Conservation (phyloP, 2,329 filamentous ascomycete genomes). For the Botryosphaeria agaves region DNA sequence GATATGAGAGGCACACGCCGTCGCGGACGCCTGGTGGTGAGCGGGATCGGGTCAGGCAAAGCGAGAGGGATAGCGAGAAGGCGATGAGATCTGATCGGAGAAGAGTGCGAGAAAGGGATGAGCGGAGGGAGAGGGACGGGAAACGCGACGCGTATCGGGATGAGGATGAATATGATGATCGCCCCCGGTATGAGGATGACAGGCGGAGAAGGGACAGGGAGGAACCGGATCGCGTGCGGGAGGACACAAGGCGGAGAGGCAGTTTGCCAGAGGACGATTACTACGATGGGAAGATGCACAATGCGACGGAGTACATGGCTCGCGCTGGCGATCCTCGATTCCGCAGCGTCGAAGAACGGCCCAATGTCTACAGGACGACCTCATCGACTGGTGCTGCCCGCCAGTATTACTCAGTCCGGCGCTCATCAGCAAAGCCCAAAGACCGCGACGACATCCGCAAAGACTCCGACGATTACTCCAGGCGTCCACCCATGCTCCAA, state of each 20-base stretch:
- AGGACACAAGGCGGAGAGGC: constrained; percentile 5
- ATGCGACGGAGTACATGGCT: constrained; percentile 12
- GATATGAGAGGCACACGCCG: constrained; percentile 18
- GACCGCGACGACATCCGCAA: constrained; percentile 5
- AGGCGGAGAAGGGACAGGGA: too few species aligned
- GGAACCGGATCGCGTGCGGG: too few species aligned
- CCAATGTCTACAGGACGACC: constrained; percentile 9
- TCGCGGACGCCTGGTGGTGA: constrained; percentile 7
- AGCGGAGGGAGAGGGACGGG: constrained; percentile 18
- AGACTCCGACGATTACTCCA: constrained; percentile 8
- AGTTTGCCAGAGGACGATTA: constrained; percentile 4
- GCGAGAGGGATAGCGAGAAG: constrained; percentile 16
- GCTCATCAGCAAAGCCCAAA: constrained; percentile 9
- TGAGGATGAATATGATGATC: constrained; percentile 14
- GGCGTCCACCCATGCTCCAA: constrained; percentile 5
- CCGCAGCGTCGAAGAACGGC: constrained; percentile 9
- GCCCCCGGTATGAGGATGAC: constrained; percentile 2
- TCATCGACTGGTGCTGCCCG: constrained; percentile 11
- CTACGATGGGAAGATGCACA: constrained; percentile 11
- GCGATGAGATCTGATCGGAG: constrained; percentile 20
- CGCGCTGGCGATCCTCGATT: constrained; percentile 2
- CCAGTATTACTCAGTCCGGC: constrained; percentile 9
- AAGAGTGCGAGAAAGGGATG: constrained; percentile 21
- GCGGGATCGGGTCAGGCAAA: constrained; percentile 3
- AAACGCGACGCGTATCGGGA: constrained; percentile 18